Evolutionary conservation across 805 yeast species (phyloP).

Genomic region (Myxozyma udenii): DNA sequence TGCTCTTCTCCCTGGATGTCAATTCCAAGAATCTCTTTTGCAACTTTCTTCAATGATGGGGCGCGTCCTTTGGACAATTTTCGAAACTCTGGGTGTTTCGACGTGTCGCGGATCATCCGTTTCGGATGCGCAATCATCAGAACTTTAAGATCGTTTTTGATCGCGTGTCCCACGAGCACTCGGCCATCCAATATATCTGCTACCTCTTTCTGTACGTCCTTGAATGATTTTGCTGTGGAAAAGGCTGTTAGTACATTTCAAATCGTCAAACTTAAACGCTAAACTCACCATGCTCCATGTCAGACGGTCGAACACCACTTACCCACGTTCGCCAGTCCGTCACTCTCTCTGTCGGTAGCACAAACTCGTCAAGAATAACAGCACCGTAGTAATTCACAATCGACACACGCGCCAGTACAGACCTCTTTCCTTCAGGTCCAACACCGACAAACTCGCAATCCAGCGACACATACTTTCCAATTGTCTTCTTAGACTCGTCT

Average conservation of each 20-base stretch:
- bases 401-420: slow-evolving; percentile 82
- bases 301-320: slow-evolving; percentile 72
- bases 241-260: neutral
- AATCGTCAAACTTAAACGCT: neutral
- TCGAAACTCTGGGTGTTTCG: slow-evolving; percentile 42
- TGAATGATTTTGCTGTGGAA: slow-evolving; percentile 55
- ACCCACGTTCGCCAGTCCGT: slow-evolving; percentile 94
- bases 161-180: slow-evolving; percentile 79
- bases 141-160: slow-evolving; percentile 72
- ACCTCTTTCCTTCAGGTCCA: slow-evolving; percentile 62
- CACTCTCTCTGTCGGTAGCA: slow-evolving; percentile 68
- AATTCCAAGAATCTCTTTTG: slow-evolving; percentile 52
- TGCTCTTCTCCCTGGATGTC: slow-evolving; percentile 74
- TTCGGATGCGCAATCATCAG: slow-evolving; percentile 67
- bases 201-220: slow-evolving; percentile 60
- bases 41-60: slow-evolving; percentile 67
- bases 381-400: slow-evolving; percentile 80
- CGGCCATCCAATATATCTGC: slow-evolving; percentile 52
- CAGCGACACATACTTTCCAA: slow-evolving; percentile 75
- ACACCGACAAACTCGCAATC: slow-evolving; percentile 96
- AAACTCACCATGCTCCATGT: slow-evolving; percentile 49
- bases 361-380: slow-evolving; percentile 67
- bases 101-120: slow-evolving; percentile 66
- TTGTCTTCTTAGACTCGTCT: slow-evolving; percentile 32
- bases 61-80: slow-evolving; percentile 61